phyloP scores from a whole-genome alignment of 257 asterid species.

The Sherardia arvensis region DNA sequence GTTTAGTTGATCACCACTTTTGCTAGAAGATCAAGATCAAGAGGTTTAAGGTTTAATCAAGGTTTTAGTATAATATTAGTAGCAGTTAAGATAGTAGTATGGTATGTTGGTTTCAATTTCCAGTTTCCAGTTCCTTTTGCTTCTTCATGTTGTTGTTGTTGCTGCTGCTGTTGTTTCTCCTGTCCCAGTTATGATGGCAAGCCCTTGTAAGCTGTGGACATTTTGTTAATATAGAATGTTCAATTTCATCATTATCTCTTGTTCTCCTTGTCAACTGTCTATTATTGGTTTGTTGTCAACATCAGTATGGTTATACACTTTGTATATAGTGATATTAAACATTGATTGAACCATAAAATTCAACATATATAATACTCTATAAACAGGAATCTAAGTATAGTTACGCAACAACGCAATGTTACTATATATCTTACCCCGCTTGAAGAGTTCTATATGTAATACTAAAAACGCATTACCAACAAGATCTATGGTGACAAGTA shows the following conservation, averaged over 20 bases:
- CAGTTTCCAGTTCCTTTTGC: neutral
- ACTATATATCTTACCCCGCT: too few relatives aligned
- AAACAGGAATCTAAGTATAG: too few relatives aligned
- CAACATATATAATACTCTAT: too few relatives aligned
- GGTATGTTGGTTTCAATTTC: conserved; percentile 1
- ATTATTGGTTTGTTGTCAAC: conserved; percentile 5
- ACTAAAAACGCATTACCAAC: too few relatives aligned
- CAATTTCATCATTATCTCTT: neutral
- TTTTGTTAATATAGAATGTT: conserved; percentile 14
- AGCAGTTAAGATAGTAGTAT: neutral
- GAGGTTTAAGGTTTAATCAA: neutral
- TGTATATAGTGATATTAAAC: neutral
- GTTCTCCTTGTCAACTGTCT: conserved; percentile 5
- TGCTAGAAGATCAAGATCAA: conserved; percentile 4
- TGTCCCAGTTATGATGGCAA: conserved; percentile 4
- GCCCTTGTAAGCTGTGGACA: conserved; percentile 9
- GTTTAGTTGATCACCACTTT: neutral
- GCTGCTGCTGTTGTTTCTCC: neutral
- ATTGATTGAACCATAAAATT: conserved; percentile 7
- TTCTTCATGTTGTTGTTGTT: neutral
- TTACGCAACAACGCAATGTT: too few relatives aligned
- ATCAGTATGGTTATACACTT: neutral
- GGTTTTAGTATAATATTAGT: neutral
- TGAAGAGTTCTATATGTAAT: too few relatives aligned
- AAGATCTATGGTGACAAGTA: too few relatives aligned